Evolutionary conservation across 495 filamentous ascomycete genomes (phyloP).

Genomic region (Penicillium salamii): DNA sequence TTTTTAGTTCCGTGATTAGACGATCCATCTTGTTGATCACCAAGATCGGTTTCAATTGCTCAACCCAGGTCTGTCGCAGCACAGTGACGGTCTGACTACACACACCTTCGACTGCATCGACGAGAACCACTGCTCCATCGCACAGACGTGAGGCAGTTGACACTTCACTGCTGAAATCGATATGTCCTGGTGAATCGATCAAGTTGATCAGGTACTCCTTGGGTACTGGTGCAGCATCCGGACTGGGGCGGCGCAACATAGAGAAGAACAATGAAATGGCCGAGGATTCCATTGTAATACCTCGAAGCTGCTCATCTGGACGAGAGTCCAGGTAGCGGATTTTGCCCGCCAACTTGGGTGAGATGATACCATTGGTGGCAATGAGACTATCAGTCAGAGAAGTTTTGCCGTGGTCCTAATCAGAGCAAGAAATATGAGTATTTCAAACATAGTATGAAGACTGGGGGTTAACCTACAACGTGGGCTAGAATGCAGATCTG

Average conservation of each 20-base stretch:
- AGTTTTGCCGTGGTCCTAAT: conserved; percentile 91
- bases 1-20: conserved; percentile 85
- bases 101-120: conserved; percentile 98
- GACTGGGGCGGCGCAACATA: conserved; percentile 67
- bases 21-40: conserved; percentile 99
- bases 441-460: background rate
- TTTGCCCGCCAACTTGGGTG: conserved; percentile 93
- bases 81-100: conserved; percentile 99
- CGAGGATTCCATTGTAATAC: conserved; percentile 99
- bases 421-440: background rate
- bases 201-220: conserved; percentile 96
- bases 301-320: conserved; percentile 93
- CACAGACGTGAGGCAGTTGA: conserved; percentile 93
- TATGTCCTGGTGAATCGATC: conserved; percentile 97
- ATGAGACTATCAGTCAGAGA: conserved; percentile 95
- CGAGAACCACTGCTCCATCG: conserved; percentile 89
- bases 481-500: conserved; percentile 98
- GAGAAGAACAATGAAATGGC: conserved; percentile 97
- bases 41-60: conserved; percentile 89
- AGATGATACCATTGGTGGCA: conserved; percentile 99
- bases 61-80: conserved; percentile 90
- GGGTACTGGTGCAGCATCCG: conserved; percentile 64
- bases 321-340: conserved; percentile 97
- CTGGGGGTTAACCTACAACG: conserved; percentile 61
- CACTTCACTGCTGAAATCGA: conserved; percentile 98